Conservation (phyloP, 2,329 filamentous ascomycete species). For the Plectosphaerella plurivora region DNA sequence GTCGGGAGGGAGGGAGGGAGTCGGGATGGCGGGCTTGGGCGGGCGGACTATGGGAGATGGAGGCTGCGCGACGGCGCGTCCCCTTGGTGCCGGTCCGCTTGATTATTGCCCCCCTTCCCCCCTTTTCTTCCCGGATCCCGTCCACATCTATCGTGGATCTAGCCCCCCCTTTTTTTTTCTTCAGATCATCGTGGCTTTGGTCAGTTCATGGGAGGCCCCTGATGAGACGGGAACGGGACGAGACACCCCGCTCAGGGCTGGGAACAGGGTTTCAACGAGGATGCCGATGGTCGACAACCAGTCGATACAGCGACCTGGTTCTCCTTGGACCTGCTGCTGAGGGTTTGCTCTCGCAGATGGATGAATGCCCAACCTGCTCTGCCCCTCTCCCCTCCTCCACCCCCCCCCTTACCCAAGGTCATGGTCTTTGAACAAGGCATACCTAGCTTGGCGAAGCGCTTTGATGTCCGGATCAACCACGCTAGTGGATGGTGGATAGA, state of each 20-base stretch:
- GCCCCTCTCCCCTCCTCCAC: too few species aligned
- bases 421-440: neutral
- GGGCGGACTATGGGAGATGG: neutral
- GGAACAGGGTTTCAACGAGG: neutral
- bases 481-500: neutral
- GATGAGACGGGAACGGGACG: neutral
- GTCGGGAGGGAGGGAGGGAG: too few species aligned
- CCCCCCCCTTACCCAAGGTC: too few species aligned
- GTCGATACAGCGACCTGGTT: too few species aligned
- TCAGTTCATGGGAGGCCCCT: neutral
- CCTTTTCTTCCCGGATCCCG: neutral
- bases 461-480: neutral
- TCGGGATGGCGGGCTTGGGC: too few species aligned
- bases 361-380: too few species aligned
- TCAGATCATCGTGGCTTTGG: neutral
- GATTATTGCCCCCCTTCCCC: neutral
- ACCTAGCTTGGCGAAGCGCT: neutral
- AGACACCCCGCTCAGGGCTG: neutral
- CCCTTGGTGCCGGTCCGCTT: neutral
- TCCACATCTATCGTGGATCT: neutral
- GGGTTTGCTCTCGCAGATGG: too few species aligned
- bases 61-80: conserved; percentile 1
- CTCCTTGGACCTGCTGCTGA: too few species aligned
- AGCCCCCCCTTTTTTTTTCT: neutral
- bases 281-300: neutral